A percentile compares a stretch with the other conserved stretches of the same genome.
These are phyloP conservation scores for Neurospora sp. DNA, from an alignment of 495 filamentous ascomycete species.

Conservation along the genomic window DNA sequence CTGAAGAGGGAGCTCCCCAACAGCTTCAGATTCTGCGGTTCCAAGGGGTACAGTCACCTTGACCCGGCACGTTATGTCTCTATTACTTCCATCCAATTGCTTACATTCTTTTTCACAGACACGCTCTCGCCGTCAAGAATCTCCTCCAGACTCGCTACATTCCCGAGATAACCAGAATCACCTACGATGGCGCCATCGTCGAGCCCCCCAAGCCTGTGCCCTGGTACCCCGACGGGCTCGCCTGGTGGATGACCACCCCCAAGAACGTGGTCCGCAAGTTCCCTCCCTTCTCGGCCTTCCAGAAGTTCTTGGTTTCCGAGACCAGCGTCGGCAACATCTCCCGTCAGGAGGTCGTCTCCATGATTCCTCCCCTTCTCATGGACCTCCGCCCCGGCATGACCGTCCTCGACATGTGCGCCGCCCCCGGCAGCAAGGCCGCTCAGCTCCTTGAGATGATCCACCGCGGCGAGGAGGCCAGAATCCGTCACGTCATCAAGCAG, in stretches of 20 bases:
- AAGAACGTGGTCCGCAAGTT: slow-evolving; percentile 89
- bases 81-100: not conserved
- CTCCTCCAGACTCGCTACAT: slow-evolving; percentile 79
- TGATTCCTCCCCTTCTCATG: slow-evolving; percentile 94
- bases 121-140: slow-evolving; percentile 79
- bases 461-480: slow-evolving; percentile 74
- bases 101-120: slow-evolving; percentile 32
- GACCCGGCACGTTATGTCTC: not conserved
- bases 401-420: slow-evolving; percentile 90
- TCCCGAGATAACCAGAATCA: slow-evolving; percentile 75
- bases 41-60: slow-evolving; percentile 53
- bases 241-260: slow-evolving; percentile 92
- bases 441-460: slow-evolving; percentile 94
- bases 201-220: slow-evolving; percentile 68
- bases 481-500: slow-evolving; percentile 47
- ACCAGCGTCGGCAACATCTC: slow-evolving; percentile 95
- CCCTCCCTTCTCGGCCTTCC: slow-evolving; percentile 85
- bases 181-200: slow-evolving; percentile 66
- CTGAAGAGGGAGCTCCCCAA: slow-evolving; percentile 79
- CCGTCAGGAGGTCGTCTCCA: slow-evolving; percentile 92
- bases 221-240: slow-evolving; percentile 90
- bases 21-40: slow-evolving; percentile 92
- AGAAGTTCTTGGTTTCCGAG: slow-evolving; percentile 97
- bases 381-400: slow-evolving; percentile 83
- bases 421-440: slow-evolving; percentile 91